Conservation (phyloP, 768 basidiomycete species). For the Boletellus ananiceps region DNA sequence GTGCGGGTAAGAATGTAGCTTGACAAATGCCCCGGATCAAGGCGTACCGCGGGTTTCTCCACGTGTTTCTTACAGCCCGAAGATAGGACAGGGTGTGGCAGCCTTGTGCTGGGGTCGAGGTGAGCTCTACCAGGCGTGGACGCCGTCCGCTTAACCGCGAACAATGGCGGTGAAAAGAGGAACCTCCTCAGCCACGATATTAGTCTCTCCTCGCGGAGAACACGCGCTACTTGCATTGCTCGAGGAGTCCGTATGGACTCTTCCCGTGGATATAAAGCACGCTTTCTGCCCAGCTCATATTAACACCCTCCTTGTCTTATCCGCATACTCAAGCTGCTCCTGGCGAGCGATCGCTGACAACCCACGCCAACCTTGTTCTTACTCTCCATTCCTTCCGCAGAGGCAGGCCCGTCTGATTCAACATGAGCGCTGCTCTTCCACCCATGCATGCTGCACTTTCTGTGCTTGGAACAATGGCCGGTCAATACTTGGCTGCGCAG, state of each 20-base stretch:
- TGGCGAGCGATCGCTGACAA: slow-evolving; percentile 24
- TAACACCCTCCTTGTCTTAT: slow-evolving; percentile 45
- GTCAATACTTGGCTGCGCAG: slow-evolving; percentile 33
- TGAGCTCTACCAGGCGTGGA: slow-evolving; percentile 8
- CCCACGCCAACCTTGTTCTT: slow-evolving; percentile 4
- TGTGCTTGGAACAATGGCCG: slow-evolving; percentile 33
- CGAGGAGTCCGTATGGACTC: slow-evolving; percentile 9
- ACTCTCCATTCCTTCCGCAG: slow-evolving; percentile 6
- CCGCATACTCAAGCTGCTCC: slow-evolving; percentile 26
- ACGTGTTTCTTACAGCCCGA: slow-evolving; percentile 13
- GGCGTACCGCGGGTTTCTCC: slow-evolving; percentile 2
- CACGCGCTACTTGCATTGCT: slow-evolving; percentile 29
- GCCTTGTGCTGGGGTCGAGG: slow-evolving; percentile 14
- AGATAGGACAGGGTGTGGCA: slow-evolving; percentile 14
- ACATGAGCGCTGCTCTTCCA: slow-evolving; percentile 29
- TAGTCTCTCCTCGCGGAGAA: slow-evolving; percentile 26
- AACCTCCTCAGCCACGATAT: slow-evolving; percentile 9
- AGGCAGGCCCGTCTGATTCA: slow-evolving; percentile 11
- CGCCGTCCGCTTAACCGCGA: slow-evolving; percentile 8
- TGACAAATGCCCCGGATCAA: slow-evolving; percentile 15
- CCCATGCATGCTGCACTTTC: slow-evolving; percentile 36
- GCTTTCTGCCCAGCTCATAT: slow-evolving; percentile 3
- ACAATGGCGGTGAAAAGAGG: slow-evolving; percentile 9
- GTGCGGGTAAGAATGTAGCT: slow-evolving; percentile 15
- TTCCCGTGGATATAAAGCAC: slow-evolving; percentile 25